Percentiles rank a stretch among this genome's conserved stretches.
These are phyloP conservation scores for Eucalyptus pumila DNA, from an alignment of 345 rosid genomes.

Conservation along the genomic window DNA sequence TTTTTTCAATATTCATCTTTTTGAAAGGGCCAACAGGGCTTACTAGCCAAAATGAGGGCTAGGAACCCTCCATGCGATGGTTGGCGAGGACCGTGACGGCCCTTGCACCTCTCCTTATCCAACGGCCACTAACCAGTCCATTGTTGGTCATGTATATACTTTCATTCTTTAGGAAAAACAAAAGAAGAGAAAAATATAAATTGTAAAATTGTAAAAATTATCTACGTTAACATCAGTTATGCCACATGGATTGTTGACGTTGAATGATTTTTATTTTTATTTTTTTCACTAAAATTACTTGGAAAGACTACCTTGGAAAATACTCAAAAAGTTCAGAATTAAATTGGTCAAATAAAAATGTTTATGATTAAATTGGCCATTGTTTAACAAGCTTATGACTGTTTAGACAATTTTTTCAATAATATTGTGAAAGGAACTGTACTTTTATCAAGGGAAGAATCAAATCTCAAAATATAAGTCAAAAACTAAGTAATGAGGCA, in stretches of 20 bases:
- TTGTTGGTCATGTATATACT: neutral
- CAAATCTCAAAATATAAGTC: neutral
- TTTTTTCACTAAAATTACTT: neutral
- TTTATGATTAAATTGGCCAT: neutral
- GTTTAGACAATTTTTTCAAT: neutral
- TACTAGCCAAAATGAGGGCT: neutral
- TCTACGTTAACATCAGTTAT: fast-evolving
- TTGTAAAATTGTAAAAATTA: neutral
- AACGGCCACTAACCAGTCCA: neutral
- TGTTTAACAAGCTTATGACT: fast-evolving
- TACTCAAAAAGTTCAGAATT: fast-evolving
- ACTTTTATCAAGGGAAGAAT: neutral
- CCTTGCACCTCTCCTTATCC: neutral
- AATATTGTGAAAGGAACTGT: neutral
- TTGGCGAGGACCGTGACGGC: fast-evolving
- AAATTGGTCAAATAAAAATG: fast-evolving
- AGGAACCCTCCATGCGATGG: neutral
- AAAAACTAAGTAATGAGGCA: neutral
- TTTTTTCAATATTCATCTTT: neutral
- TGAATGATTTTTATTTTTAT: neutral
- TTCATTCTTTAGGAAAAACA: neutral
- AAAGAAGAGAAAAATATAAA: neutral
- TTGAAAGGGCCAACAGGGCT: fast-evolving
- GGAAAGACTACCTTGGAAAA: neutral
- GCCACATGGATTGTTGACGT: fast-evolving